Percentiles rank a stretch among this genome's conserved stretches.
Conservation (phyloP, 306 rosid genomes). For the Cyclanthera cordifolia region DNA sequence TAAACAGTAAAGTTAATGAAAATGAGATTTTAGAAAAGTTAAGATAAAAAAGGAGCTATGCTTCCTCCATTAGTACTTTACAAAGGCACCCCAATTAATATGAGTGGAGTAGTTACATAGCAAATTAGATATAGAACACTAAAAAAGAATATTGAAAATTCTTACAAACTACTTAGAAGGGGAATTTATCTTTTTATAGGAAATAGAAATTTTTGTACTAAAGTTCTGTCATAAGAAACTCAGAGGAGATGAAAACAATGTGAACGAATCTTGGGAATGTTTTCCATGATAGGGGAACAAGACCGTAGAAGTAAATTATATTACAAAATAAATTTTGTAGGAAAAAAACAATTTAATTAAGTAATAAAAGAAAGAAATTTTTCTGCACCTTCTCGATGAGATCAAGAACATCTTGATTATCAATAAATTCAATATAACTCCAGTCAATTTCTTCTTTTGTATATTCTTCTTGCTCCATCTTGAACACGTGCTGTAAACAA, state of each 20-base stretch:
- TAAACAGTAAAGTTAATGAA: not conserved
- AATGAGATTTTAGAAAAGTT: not conserved
- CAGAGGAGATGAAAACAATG: no score
- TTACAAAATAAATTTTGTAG: not conserved
- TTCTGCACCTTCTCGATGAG: constrained; percentile 72
- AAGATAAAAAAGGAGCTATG: not conserved
- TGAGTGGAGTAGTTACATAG: not conserved
- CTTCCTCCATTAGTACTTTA: not conserved
- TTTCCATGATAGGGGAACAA: not conserved
- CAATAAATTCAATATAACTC: constrained; percentile 92
- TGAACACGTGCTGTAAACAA: constrained; percentile 77
- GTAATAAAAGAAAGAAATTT: not conserved
- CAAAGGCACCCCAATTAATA: not conserved
- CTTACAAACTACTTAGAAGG: not conserved
- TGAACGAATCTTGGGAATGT: not conserved
- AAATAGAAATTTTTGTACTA: not conserved
- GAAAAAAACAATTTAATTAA: not conserved
- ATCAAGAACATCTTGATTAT: constrained; percentile 91
- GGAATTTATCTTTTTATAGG: not conserved
- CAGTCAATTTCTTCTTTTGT: constrained; percentile 86
- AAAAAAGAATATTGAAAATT: not conserved
- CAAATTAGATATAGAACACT: not conserved
- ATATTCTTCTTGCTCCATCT: constrained; percentile 99
- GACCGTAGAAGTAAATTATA: not conserved
- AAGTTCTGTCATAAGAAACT: not conserved